Base-by-base conservation (phyloP, 139 green algal genomes). In the Chlamydomonas schloesseri region DNA sequence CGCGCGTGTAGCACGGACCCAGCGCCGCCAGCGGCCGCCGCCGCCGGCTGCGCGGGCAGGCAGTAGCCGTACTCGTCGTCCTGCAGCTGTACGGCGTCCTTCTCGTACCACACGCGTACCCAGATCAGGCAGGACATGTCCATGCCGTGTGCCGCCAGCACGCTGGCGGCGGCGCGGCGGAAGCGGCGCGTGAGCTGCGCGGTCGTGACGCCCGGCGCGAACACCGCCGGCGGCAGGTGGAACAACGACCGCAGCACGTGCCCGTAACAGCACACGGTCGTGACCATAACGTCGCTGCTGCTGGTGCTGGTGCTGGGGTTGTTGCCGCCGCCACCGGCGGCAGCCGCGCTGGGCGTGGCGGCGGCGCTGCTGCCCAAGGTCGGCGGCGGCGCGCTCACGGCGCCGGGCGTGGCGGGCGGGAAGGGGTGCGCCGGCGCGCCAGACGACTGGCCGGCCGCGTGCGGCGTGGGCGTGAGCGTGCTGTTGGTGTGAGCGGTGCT, bases 281-380 rank as follows among this genome's bases (percentile, higher is more conserved):
- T 83, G 18, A 89, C 85, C 85, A 89, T 89, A 14, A 89, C 85
- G 67, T 89, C 73, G 60, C 67, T 85, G 64, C 64, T 65, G 29
- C 57, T 65, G 58, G 18, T 28, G 2, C 42, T 17, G 60, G 11
- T n/a, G 58, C 11, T 57, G 26, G 21, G 70, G 70, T 15, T 65
- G 73, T 8, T 50, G 76, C 60, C 24, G 1, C 10, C 24, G 60
- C 24, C 24, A 33, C 60, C 9, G 0, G 64, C 29, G n/a, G 26
- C 65, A 10, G 18, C 15, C 15, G 53, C 29, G 3, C 33, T 71
- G 15, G 57, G 74, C 26, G 31, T 70, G 23, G 21, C 55, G 2
- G 34, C 31, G 23, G 57, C 33, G 53, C 53, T n/a, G 73, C 47
- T 50, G 53, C 53, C 50, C 3, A 37, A 79, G 26, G 15, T 64